Base-by-base conservation (phyloP, 75 land plant species). In the Pinus tabuliformis region DNA sequence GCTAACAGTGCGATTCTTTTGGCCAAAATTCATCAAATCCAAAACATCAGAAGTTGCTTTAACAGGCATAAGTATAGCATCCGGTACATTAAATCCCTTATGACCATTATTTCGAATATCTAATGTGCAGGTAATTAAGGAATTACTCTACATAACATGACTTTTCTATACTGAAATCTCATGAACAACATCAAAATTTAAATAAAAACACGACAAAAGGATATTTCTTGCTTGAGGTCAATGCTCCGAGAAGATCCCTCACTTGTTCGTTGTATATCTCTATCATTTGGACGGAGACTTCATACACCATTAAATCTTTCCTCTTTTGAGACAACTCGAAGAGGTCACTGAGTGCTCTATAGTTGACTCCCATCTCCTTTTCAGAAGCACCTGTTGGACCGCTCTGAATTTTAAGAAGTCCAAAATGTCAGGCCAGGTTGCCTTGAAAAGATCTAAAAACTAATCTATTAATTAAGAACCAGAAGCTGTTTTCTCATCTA, bases 221-320 rank as follows among this genome's bases (percentile, higher is more conserved):
- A 87, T 89, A 92, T 89, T 86, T 90, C 65, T 79, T 81, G 30
- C 56, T 62, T 57, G 83, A 68, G 28, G 84, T 70, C 58, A 89
- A 86, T 74, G 80, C 73, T 1, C 80, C 57, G 30, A 93, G 91
- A 76, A 93, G 89, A 75, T 93, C 96, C 49, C 91, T 78, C 1
- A 93, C 86, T 84, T 91, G 96, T 59, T 93, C 96, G 71, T 93
- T 93, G 65, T 93, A 93, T 72, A 91, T 87, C 77, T 91, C 96
- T 62, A 93, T 83, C 91, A 93, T 86, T 59, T 91, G 91, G 54
- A 91, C 93, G 60, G 49, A 79, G 57, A 93, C 80, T 45, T 85
- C 86, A 77, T 93, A 93, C 39, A 72, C 78, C 26, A 86, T 73
- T 12, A 65, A 49, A 63, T 91, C 85, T 75, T 87, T 84, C 72